phyloP scores from a whole-genome alignment of 2,329 filamentous ascomycete genomes.

The Colletotrichum cordylinicola region DNA sequence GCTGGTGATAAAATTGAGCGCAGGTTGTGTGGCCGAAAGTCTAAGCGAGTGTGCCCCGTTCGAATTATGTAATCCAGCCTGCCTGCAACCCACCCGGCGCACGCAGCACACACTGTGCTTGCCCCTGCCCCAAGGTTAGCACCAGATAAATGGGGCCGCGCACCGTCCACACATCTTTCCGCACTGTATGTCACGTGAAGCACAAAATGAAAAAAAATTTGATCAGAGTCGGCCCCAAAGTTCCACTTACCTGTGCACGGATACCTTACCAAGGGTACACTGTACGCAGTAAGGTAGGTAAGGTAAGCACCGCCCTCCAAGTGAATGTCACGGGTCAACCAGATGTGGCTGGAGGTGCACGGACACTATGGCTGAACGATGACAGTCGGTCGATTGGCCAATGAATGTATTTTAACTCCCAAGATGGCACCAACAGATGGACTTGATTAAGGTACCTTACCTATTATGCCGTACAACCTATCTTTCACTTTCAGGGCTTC shows the following conservation, averaged over 20 bases:
- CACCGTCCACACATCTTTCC: background rate
- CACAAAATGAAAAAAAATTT: background rate
- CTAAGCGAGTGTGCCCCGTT: conserved; percentile 23
- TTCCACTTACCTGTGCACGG: no score
- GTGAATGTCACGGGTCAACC: background rate
- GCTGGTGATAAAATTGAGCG: conserved; percentile 33
- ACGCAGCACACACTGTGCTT: background rate
- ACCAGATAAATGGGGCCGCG: background rate
- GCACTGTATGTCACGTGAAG: conserved; percentile 3
- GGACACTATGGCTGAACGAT: background rate
- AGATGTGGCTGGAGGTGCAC: background rate
- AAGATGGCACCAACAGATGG: background rate
- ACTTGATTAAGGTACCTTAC: no score
- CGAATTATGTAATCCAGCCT: conserved; percentile 13
- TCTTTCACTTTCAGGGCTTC: background rate
- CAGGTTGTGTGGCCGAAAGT: conserved; percentile 31
- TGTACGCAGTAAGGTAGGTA: background rate
- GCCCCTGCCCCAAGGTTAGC: conserved; percentile 2
- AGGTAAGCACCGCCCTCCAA: no score
- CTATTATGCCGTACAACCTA: no score
- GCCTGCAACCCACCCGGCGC: background rate
- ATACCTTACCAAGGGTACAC: no score
- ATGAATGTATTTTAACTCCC: background rate
- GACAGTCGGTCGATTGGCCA: background rate
- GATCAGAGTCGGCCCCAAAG: no score